Evolutionary conservation across 2,329 filamentous ascomycete genomes (phyloP), one percentile per base, ranked within the genome.

Genomic region (Raffaelea arxii): DNA sequence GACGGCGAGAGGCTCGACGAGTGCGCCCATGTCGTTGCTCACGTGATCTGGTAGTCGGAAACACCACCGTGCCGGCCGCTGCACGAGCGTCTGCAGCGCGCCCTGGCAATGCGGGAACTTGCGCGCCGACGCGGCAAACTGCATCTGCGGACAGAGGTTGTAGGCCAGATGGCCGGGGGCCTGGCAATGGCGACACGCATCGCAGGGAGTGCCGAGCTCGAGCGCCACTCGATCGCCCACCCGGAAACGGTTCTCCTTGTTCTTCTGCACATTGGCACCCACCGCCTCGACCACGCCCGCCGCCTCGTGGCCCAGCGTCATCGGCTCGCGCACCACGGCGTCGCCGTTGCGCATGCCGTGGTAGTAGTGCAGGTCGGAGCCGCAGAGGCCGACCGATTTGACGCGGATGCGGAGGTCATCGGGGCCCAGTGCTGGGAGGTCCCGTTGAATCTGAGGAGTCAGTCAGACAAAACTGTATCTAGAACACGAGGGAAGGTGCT

Each of bases 161-260:
- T 67, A 67, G 25, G 18, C 14, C 21, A 21, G 43, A 6, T 53
- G 44, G 6, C 80, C 80, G 16, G 50, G 43, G 10, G 22, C 37
- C 24, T 36, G 27, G 46, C 63, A 66, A 16, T 49, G 40, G 7
- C 42, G 44, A 48, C 64, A 67, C 19, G 46, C 65, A 25, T 75
- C 69, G 62, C 79, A 83, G 1, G 76, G 74, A 14, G 79, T 67
- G 41, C 79, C 79, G 3, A 79, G 78, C 63, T 85, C 81, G 67
- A 84, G 77, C 22, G 80, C 78, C 22, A 84, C 80, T 18, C 71
- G 69, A 58, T 84, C 81, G 46, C 81, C 81, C 6, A 36, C 25
- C 18, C 25, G n/a, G 30, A 48, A 41, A 14, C 36, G 6, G 2
- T 25, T 18, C 23, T 75, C 68, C 55, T 75, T 72, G 46, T 84